Evolutionary conservation across 352 stramenopile genomes (phyloP), one percentile per base, ranked within the genome.

Genomic region (Phytophthora colocasiae): DNA sequence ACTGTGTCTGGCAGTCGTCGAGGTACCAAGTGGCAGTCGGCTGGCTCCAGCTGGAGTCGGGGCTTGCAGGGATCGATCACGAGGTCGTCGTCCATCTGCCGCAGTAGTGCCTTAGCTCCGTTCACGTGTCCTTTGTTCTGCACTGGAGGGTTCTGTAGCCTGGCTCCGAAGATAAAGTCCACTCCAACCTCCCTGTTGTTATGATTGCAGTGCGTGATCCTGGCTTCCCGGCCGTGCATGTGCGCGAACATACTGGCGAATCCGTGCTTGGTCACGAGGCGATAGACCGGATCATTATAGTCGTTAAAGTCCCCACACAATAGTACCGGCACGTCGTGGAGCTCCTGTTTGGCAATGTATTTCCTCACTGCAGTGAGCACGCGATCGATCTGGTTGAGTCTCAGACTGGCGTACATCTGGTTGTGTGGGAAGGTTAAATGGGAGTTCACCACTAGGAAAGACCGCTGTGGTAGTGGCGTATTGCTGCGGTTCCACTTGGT

Each of bases 261-360:
- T 24, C 85, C 85, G 39, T 94, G 70, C 19, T 83, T 75, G 45
- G 85, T 80, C 60, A 96, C 83, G 31, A 89, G 78, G 27, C 87
- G 71, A 58, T 96, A 88, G 27, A 96, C 87, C 0, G 85, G 81
- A 54, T 96, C 87, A 50, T 96, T 85, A 54, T 87, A 91, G 63
- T 96, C 87, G 53, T 96, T 96, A 57, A 96, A 96, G 72, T 96
- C 87, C 48, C 87, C 87, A 47, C 87, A 93, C 65, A 96, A 89
- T 51, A 92, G 64, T 38, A 96, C 83, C 5, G 87, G 85, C 14
- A 88, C 83, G 51, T 90, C 73, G 34, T 92, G 50, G 14, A 96
- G 77, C 1, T 85, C 71, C 44, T 94, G 75, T 8, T 76, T 69
- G 1, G 61, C 72, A 9, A 91, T 69, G 66, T 93, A 96, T 34